Percentiles rank a stretch among this genome's conserved stretches.
Evolutionary conservation across 2,329 filamentous ascomycete species (phyloP).

Genomic region (Bertia moriformis): DNA sequence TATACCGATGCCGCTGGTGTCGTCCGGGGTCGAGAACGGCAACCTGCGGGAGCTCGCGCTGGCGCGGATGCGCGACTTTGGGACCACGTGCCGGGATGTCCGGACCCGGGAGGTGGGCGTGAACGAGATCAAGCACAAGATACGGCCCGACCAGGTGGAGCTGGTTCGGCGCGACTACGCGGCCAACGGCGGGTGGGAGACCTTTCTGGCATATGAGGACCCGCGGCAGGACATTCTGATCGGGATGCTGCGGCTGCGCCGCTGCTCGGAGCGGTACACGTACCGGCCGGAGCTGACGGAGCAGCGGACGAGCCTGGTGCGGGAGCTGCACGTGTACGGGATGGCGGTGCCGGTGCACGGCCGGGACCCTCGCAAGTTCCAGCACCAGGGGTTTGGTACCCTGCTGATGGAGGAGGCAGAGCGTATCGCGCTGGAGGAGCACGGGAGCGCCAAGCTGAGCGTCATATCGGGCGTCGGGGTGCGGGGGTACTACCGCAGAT

Average conservation of each 20-base stretch:
- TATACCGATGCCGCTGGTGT: slow-evolving; percentile 99
- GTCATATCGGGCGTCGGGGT: slow-evolving; percentile 96
- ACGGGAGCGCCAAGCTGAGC: slow-evolving; percentile 84
- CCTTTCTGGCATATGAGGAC: slow-evolving; percentile 93
- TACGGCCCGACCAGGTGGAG: slow-evolving; percentile 88
- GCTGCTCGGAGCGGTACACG: slow-evolving; percentile 82
- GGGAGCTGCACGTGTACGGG: slow-evolving; percentile 92
- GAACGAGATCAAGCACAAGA: slow-evolving; percentile 98
- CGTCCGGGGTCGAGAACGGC: slow-evolving; percentile 92
- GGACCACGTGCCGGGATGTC: slow-evolving; percentile 89
- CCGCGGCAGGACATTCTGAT: slow-evolving; percentile 97
- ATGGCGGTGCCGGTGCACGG: slow-evolving; percentile 92
- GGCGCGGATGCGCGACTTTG: slow-evolving; percentile 98
- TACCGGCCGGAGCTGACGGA: slow-evolving; percentile 75
- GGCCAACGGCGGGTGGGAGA: slow-evolving; percentile 96
- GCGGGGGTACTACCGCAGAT: slow-evolving; percentile 80
- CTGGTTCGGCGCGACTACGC: slow-evolving; percentile 85
- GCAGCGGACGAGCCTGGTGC: slow-evolving; percentile 80
- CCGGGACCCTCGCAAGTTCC: slow-evolving; percentile 87
- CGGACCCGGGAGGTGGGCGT: slow-evolving; percentile 92
- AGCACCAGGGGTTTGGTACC: slow-evolving; percentile 94
- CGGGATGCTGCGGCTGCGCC: slow-evolving; percentile 71
- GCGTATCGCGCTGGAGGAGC: slow-evolving; percentile 83
- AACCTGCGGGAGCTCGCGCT: slow-evolving; percentile 86
- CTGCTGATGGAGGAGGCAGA: slow-evolving; percentile 96